Evolutionary conservation across 345 rosid genomes (phyloP).

Genomic region (Triadica sebifera): DNA sequence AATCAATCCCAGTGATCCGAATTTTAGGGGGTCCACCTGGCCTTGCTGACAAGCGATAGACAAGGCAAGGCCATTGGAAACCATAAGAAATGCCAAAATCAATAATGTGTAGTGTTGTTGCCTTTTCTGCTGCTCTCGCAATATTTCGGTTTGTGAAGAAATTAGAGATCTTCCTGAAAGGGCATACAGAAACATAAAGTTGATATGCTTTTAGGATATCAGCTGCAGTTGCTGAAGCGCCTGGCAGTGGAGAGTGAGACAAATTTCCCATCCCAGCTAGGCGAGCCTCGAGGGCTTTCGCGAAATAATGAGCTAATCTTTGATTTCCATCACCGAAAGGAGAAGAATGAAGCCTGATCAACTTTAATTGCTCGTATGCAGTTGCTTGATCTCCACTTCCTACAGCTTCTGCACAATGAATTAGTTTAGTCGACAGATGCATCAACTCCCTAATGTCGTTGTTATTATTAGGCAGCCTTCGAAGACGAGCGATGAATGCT

Average conservation of each 20-base stretch:
- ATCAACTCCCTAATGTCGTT: no score
- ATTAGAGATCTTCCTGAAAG: constrained; percentile 44
- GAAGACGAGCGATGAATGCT: background rate
- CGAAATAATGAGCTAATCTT: constrained; percentile 63
- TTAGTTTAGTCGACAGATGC: constrained; percentile 44
- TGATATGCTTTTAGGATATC: constrained; percentile 51
- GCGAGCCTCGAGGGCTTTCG: constrained; percentile 59
- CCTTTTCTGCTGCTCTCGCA: constrained; percentile 36
- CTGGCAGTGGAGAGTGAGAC: constrained; percentile 25
- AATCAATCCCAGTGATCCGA: constrained; percentile 53
- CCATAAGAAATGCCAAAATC: constrained; percentile 63
- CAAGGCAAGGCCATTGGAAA: constrained; percentile 65
- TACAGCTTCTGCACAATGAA: constrained; percentile 63
- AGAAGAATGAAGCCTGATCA: constrained; percentile 56
- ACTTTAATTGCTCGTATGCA: constrained; percentile 46
- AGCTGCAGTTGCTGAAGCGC: constrained; percentile 37
- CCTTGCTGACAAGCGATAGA: constrained; percentile 44
- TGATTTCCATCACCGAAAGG: constrained; percentile 54
- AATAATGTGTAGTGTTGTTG: constrained; percentile 49
- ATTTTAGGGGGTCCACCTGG: constrained; percentile 53
- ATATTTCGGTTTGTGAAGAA: constrained; percentile 48
- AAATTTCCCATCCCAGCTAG: constrained; percentile 39
- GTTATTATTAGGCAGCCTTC: constrained; percentile 4
- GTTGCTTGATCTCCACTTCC: constrained; percentile 49
- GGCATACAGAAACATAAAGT: constrained; percentile 44